Percentiles rank a stretch among this genome's conserved stretches.
Evolutionary conservation across 1,139 yeast genomes (phyloP).

Genomic region (Pneumocystis murina): DNA sequence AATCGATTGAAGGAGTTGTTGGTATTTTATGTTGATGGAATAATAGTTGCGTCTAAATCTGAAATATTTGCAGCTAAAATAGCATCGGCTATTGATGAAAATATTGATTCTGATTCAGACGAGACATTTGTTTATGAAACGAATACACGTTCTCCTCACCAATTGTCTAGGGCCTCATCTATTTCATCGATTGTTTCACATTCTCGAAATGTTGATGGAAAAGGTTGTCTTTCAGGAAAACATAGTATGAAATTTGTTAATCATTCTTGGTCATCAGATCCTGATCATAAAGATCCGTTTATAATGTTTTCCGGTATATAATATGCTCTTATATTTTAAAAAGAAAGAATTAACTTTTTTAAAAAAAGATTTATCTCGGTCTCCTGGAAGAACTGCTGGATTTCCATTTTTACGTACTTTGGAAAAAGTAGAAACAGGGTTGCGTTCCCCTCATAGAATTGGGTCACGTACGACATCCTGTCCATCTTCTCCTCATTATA

Average conservation of each 20-base stretch:
- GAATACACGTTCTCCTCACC: slow-evolving; percentile 19
- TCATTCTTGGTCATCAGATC: neutral
- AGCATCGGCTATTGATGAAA: slow-evolving; percentile 88
- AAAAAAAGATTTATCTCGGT: neutral
- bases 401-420: neutral
- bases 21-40: too few species aligned
- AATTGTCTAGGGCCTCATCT: neutral
- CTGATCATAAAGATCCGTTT: neutral
- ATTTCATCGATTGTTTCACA: neutral
- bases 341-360: neutral
- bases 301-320: neutral
- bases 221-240: slow-evolving; percentile 7
- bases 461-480: slow-evolving; percentile 1
- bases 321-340: neutral
- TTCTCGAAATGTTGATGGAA: slow-evolving; percentile 1
- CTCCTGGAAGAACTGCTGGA: neutral
- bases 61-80: slow-evolving; percentile 88
- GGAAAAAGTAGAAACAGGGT: neutral
- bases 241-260: slow-evolving; percentile 11
- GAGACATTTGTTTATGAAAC: slow-evolving; percentile 88
- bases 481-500: slow-evolving; percentile 1
- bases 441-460: neutral
- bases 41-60: slow-evolving; percentile 39
- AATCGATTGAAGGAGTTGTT: neutral
- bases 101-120: slow-evolving; percentile 70